Evolutionary conservation across 1,284 basidiomycete genomes (phyloP), one percentile per base, ranked within the genome.

Genomic region (Microbotryum silenes-acaulis): DNA sequence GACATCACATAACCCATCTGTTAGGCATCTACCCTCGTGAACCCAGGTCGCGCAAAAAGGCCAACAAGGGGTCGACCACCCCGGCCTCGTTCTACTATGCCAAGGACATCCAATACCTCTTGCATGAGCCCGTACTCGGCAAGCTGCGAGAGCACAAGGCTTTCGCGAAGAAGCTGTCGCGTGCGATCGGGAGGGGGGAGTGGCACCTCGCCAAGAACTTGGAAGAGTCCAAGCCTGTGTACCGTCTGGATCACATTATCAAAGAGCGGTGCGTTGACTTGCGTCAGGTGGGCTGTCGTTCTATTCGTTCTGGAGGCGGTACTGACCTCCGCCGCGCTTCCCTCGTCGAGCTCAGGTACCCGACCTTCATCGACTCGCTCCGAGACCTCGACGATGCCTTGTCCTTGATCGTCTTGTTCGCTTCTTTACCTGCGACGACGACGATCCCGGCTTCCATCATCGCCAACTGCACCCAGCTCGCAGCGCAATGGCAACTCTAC

Each of bases 371-470:
- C 55, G 91, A 97, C 72, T 91, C 96, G 51, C 79, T 98, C 54
- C 86, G 93, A 71, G 96, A 99, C 75, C 87, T 98, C 70, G 93
- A 97, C 76, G 96, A 99, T 75, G 94, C 92, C 1, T 82, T 99
- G 44, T 97, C 91, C 77, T 89, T 97, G 81, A 82, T 91, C 60
- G 91, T 89, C 74, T 82, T 99, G 29, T 98, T 97, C 74, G 86
- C 91, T 12, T 87, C 87, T 20, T 81, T 97, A 8, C 92, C 93
- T 51, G 88, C 89, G 42, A 78, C 80, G 20, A 77, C 80, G 9
- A 78, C 78, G 67, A 83, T 98, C 45, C 85, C 91, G 4, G 80
- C 89, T 4, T 83, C 89, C 56, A 83, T 97, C 61, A 85, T 96
- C 61, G 85, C 90, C 72, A 93, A 94, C 75, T 98, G 96, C 77